Evolutionary conservation across 805 yeast species (phyloP), one percentile per base, ranked within the genome.

Genomic region (Yamadazyma phyllophila): DNA sequence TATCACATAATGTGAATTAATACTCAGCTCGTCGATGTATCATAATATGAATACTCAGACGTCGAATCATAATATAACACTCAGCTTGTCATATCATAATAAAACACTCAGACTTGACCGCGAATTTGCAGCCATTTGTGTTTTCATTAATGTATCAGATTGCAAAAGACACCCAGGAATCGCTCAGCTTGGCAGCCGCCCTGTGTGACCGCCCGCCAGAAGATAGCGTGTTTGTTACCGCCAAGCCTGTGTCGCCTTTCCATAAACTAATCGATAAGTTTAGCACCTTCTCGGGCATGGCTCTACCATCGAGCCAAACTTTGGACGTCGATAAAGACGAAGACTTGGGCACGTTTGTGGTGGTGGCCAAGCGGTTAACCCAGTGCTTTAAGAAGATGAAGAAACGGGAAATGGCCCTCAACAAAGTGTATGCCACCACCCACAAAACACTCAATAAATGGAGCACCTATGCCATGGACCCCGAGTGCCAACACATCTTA

Each of bases 191-290:
- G 24, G 24, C 24, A 6, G 24, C 24, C 3, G 24, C 24, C 6
- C 24, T 20, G 24, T 6, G 24, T 20, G 24, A 20, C 6, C 24
- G 6, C 6, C 24, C 24, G 24, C 24, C 24, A 20, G 24, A 20
- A 20, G 24, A 20, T 6, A 20, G 31, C 13, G 31, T 29, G 31
- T 29, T 29, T 7, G 31, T 29, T 3, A 11, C 31, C 31, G 3
- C 31, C 31, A 38, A 44, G 38, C 45, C 48, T 14, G 35, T 43
- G 7, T 26, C 47, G 2, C 45, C 51, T 2, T 26, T 50, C 16
- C 49, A 47, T 8, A 36, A 32, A 38, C 32, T 47, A 7, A 27
- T 48, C n/a, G 51, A 47, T 9, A 47, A 47, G 26, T 14, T 50
- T 9, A 26, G 34, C 8, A 17, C 39, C 12, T 9, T 46, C 10